Conservation (phyloP, 192 early-diverging fungal species). For the Gryganskiella cystojenkinii region DNA sequence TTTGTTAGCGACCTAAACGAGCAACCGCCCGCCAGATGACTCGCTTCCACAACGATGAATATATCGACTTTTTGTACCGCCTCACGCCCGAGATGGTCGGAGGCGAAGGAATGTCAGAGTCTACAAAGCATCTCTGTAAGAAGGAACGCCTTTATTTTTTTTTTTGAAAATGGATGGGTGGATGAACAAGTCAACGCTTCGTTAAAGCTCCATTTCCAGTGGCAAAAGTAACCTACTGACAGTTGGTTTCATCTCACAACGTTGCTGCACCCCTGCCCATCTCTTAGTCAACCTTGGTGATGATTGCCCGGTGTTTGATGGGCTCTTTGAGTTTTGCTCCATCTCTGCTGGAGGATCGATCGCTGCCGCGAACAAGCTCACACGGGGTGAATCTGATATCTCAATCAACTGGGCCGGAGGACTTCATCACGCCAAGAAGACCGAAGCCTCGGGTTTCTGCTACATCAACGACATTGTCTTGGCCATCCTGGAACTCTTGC, state of each 20-base stretch:
- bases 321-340: conserved; percentile 94
- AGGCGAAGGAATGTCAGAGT: conserved; percentile 57
- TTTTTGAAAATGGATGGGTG: no score
- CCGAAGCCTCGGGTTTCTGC: conserved; percentile 93
- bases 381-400: conserved; percentile 67
- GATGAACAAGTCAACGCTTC: no score
- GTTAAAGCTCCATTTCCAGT: no score
- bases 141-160: no score
- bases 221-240: no score
- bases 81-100: conserved; percentile 84
- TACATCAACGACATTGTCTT: conserved; percentile 96
- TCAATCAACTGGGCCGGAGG: conserved; percentile 94
- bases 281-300: conserved; percentile 85
- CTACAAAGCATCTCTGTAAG: conserved; percentile 67
- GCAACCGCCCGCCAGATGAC: conserved; percentile 89
- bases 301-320: conserved; percentile 98
- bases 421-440: conserved; percentile 85
- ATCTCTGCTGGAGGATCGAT: conserved; percentile 94
- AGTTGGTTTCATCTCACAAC: no score
- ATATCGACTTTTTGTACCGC: conserved; percentile 86
- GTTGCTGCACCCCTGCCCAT: no score
- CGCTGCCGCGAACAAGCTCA: conserved; percentile 75
- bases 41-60: conserved; percentile 94
- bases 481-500: conserved; percentile 78
- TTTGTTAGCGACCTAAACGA: conserved; percentile 65